Conservation (phyloP, 2,329 filamentous ascomycete genomes). For the Furcasterigmium furcatum region DNA sequence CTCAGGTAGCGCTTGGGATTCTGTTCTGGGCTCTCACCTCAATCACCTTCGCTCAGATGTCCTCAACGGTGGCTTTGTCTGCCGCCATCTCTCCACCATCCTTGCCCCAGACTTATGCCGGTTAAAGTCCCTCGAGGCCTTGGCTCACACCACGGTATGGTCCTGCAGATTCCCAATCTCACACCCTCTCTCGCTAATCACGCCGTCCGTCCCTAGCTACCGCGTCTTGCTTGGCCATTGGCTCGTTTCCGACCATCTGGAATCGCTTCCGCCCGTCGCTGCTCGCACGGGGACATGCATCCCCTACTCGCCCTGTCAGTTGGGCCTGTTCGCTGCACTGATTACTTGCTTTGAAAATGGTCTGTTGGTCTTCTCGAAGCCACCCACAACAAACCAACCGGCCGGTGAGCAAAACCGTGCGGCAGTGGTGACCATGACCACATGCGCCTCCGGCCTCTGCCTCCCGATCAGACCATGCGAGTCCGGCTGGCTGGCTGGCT, state of each 20-base stretch:
- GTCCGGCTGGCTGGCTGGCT: no score
- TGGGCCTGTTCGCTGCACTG: no score
- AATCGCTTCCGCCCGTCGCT: background rate
- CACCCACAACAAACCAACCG: no score
- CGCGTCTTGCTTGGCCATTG: background rate
- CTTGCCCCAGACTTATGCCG: background rate
- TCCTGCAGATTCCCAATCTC: background rate
- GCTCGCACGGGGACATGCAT: background rate
- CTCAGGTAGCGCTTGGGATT: no score
- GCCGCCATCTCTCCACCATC: no score
- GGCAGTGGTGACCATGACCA: background rate
- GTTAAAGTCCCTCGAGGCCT: background rate
- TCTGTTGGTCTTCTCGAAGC: no score
- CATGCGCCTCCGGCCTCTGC: background rate
- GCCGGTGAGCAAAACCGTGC: background rate
- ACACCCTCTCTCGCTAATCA: slow-evolving; percentile 1
- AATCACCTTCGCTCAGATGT: no score
- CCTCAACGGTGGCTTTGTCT: no score
- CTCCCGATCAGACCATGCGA: background rate
- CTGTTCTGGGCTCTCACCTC: no score
- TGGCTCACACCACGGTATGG: background rate
- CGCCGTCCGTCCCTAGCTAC: background rate
- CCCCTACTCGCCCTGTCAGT: no score
- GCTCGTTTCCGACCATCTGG: slow-evolving; percentile 1
- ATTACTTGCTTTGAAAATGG: no score